phyloP scores from a whole-genome alignment of 148 eudicot species.

The Silene uniflora region DNA sequence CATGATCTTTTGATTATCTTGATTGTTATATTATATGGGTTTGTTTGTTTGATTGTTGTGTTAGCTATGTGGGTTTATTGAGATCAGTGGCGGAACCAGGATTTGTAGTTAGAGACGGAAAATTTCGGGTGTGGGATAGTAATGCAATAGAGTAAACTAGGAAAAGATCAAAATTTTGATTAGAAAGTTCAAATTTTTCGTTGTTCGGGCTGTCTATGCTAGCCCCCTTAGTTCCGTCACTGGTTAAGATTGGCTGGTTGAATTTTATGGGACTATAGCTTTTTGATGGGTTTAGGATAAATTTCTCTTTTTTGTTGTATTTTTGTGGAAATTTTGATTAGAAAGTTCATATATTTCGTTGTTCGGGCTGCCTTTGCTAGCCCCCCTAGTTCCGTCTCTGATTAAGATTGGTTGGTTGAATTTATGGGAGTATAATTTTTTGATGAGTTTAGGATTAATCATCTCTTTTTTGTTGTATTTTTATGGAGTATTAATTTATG shows the following conservation, averaged over 20 bases:
- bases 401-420: neutral
- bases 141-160: neutral
- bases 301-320: neutral
- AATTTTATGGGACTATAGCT: neutral
- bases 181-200: neutral
- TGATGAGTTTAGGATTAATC: neutral
- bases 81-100: neutral
- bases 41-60: neutral
- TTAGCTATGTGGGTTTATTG: neutral
- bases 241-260: neutral
- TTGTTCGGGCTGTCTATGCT: neutral
- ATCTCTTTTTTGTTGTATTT: neutral
- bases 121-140: too few species aligned
- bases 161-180: neutral
- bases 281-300: neutral
- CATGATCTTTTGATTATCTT: neutral
- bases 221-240: neutral
- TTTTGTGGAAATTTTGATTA: neutral
- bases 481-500: neutral
- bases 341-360: too few species aligned
- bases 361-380: too few species aligned
- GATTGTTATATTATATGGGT: neutral
- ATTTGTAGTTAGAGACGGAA: neutral
- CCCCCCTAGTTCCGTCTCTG: too few species aligned
- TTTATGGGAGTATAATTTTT: neutral